phyloP scores from a whole-genome alignment of 2,329 filamentous ascomycete species.

The Colletotrichum sp. region DNA sequence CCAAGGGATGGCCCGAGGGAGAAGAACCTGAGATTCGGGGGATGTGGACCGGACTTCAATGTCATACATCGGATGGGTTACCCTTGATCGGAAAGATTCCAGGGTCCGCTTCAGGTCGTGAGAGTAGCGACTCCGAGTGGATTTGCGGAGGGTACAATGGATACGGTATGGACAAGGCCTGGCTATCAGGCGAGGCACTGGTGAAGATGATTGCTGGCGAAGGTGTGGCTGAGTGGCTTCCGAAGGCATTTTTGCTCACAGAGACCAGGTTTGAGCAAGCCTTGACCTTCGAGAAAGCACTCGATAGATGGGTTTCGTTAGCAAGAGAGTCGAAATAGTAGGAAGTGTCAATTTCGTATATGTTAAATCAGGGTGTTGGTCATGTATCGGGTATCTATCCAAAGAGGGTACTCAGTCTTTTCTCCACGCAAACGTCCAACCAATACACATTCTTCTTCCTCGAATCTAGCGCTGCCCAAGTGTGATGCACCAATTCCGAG shows the following conservation, averaged over 20 bases:
- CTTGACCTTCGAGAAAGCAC: not conserved
- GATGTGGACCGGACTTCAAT: not conserved
- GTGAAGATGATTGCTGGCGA: not conserved
- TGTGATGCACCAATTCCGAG: not conserved
- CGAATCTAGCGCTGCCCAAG: not conserved
- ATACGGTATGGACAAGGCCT: not conserved
- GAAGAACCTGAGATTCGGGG: not conserved
- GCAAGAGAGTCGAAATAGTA: not conserved
- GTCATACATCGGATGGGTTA: not conserved
- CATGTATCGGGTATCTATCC: rapidly evolving
- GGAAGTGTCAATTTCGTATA: rapidly evolving
- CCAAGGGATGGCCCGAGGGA: not conserved
- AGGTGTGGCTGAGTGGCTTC: not conserved
- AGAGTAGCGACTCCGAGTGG: not conserved
- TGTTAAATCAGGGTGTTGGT: not conserved
- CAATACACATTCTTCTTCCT: not conserved
- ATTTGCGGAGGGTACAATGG: not conserved
- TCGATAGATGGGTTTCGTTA: not conserved
- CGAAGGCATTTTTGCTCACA: not conserved
- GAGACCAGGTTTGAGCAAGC: not conserved
- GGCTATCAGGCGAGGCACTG: not conserved
- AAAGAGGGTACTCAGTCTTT: not conserved
- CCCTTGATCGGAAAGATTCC: not conserved
- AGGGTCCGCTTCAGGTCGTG: not conserved
- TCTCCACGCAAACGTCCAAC: not conserved